These are phyloP conservation scores for Argentina anserina DNA, from an alignment of 306 rosid genomes.

Conservation along the genomic window DNA sequence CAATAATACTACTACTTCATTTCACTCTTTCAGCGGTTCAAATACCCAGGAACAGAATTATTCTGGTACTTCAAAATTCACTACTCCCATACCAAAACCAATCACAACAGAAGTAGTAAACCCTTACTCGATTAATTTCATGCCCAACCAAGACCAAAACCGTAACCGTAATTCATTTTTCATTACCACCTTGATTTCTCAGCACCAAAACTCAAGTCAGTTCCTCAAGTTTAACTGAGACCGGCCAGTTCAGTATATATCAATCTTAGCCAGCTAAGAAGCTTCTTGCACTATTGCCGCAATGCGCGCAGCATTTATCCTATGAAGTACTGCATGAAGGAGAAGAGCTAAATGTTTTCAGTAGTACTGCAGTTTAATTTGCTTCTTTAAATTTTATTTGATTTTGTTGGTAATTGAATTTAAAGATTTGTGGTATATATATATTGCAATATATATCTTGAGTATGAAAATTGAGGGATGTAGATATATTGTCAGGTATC, in stretches of 20 bases:
- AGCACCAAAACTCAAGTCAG: conserved; percentile 9
- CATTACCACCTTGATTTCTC: conserved; percentile 8
- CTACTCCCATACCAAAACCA: neutral
- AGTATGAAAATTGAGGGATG: neutral
- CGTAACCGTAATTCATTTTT: conserved; percentile 15
- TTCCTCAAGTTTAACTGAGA: neutral
- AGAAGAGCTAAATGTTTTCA: neutral
- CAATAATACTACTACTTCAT: neutral
- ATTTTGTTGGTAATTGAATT: neutral
- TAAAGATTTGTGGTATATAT: neutral
- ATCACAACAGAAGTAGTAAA: neutral
- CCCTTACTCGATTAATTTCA: conserved; percentile 3
- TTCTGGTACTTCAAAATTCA: neutral
- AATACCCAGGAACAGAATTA: neutral
- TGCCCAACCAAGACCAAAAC: neutral
- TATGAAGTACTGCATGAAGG: neutral
- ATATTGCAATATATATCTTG: neutral
- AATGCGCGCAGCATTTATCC: neutral
- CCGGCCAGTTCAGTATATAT: neutral
- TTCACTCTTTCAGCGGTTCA: neutral
- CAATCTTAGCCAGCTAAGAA: neutral
- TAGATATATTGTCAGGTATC: neutral
- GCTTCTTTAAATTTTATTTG: neutral
- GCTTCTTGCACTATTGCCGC: neutral
- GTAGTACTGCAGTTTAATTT: neutral